Evolutionary conservation across 352 stramenopile species (phyloP), one percentile per base, ranked within the genome.

Genomic region (Elongisporangium anandrum): DNA sequence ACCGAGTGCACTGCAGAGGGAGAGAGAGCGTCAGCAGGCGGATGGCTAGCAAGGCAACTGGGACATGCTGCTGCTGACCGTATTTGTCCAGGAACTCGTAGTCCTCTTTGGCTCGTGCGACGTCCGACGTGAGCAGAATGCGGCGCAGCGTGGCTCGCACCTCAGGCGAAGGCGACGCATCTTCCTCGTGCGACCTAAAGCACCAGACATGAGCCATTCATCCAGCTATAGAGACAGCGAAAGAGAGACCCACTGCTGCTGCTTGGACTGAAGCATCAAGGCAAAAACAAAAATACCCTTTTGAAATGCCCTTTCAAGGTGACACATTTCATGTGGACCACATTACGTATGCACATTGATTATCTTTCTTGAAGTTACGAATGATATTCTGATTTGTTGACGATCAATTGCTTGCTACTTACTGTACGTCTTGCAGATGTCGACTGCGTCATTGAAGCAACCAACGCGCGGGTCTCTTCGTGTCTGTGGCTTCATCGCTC

Each of bases 81-180:
- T 85, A 88, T 55, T 73, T 69, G 47, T 88, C 79, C 23, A 92
- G 72, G 45, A 85, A 80, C 22, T 88, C 81, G 56, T 90, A 90
- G 62, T 92, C 81, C 0, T 71, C 72, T 26, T 67, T 74, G 48
- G 61, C 68, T 0, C 81, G 72, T 38, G 69, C 60, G 23, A 66
- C 59, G 8, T 85, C 72, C 1, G 79, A 64, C 12, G 77, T 60
- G 49, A 83, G 55, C 47, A 92, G 65, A 50, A 88, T 73, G 22
- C 68, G 63, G 22, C 68, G 69, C 52, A 91, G 59, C 8, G 68
- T 72, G 21, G 52, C 54, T 21, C 63, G 71, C 49, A 87, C 73
- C 26, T 87, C 79, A 4, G 60, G 45, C 8, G 66, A 41, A 41
- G 29, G 29, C 29, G 29, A 41, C 29, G 29, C 29, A 8, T 41